Percentiles rank a stretch among this genome's conserved stretches.
Conservation (phyloP, 78 protist species). For the Cavenderia fasciculata region DNA sequence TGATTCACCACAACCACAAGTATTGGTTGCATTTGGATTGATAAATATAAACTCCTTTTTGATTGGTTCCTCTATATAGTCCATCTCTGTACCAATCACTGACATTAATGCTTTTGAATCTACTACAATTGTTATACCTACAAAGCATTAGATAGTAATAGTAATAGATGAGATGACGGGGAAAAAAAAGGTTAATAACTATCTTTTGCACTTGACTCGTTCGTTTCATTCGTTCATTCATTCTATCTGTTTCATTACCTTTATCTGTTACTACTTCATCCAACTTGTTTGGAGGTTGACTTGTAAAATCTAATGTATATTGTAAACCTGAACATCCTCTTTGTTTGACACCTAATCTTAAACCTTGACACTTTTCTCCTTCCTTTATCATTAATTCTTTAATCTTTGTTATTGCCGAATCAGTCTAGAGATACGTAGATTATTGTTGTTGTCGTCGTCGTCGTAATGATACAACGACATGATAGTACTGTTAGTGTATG, state of each 20-base stretch:
- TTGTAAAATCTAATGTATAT: conserved; percentile 92
- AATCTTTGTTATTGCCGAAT: conserved; percentile 46
- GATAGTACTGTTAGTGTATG: background rate
- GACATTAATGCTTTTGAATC: conserved; percentile 90
- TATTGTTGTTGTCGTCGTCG: background rate
- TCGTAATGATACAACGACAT: background rate
- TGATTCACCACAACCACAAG: conserved; percentile 96
- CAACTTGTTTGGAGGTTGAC: conserved; percentile 39
- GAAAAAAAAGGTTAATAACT: background rate
- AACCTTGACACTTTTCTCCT: conserved; percentile 57
- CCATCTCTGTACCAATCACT: conserved; percentile 94
- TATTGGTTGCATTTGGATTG: conserved; percentile 94
- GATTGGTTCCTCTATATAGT: conserved; percentile 86
- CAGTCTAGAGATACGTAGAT: conserved; percentile 8
- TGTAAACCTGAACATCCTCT: conserved; percentile 92
- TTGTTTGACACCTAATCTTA: conserved; percentile 83
- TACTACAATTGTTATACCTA: conserved; percentile 87
- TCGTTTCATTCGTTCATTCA: background rate
- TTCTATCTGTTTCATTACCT: background rate
- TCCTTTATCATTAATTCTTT: conserved; percentile 59
- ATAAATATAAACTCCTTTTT: conserved; percentile 89
- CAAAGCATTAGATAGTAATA: background rate
- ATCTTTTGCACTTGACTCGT: background rate
- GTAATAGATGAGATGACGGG: background rate
- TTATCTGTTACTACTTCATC: conserved; percentile 82